These are phyloP conservation scores for Alternaria sp. DNA, from an alignment of 2,329 filamentous ascomycete species.

Conservation along the genomic window DNA sequence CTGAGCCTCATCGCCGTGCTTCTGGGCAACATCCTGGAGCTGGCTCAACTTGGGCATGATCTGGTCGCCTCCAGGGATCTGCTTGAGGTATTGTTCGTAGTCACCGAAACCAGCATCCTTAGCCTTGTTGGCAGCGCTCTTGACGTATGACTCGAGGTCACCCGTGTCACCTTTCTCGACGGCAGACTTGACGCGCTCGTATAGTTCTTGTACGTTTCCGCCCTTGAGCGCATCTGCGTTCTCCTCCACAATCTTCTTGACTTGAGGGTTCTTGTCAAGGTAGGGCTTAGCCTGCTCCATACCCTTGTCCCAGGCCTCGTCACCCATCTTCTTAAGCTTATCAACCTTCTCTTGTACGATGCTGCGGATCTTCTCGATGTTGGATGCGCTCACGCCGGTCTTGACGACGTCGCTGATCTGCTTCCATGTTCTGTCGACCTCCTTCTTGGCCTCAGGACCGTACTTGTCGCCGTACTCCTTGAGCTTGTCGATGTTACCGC, in stretches of 20 bases:
- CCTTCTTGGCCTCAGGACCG: slow-evolving; percentile 78
- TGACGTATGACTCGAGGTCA: slow-evolving; percentile 66
- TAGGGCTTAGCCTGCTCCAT: slow-evolving; percentile 73
- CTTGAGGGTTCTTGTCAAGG: slow-evolving; percentile 76
- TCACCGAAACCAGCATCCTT: slow-evolving; percentile 60
- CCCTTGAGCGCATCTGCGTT: slow-evolving; percentile 72
- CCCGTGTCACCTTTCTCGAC: slow-evolving; percentile 66
- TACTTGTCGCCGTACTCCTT: slow-evolving; percentile 73
- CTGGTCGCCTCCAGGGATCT: slow-evolving; percentile 68
- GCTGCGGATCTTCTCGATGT: slow-evolving; percentile 61
- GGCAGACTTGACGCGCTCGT: slow-evolving; percentile 66
- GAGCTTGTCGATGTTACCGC: slow-evolving; percentile 70
- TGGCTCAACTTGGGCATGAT: slow-evolving; percentile 70
- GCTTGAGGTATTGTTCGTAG: slow-evolving; percentile 68
- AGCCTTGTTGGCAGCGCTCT: slow-evolving; percentile 63
- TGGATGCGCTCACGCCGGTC: slow-evolving; percentile 64
- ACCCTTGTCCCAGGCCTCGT: slow-evolving; percentile 75
- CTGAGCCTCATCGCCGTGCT: slow-evolving; percentile 73
- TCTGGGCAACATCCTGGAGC: slow-evolving; percentile 68
- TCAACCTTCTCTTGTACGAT: slow-evolving; percentile 73
- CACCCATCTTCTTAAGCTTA: slow-evolving; percentile 70
- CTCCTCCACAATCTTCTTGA: slow-evolving; percentile 74
- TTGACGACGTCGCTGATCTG: slow-evolving; percentile 70
- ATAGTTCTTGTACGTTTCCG: slow-evolving; percentile 69
- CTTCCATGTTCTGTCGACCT: slow-evolving; percentile 73